These are phyloP conservation scores for Calonectria pseudoreteaudii DNA, from an alignment of 2,329 filamentous ascomycete genomes.

Conservation along the genomic window DNA sequence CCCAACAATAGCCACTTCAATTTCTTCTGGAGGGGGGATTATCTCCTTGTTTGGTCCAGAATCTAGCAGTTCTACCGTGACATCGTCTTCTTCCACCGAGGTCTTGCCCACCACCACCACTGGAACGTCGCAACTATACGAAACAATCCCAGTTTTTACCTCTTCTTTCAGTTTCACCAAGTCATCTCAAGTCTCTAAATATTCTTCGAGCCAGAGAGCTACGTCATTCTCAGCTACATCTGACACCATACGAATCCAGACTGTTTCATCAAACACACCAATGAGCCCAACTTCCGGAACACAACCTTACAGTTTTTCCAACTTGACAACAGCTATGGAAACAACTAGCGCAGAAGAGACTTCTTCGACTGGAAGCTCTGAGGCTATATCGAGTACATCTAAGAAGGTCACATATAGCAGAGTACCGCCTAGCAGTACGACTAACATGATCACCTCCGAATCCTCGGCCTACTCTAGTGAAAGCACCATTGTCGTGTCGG, in stretches of 20 bases:
- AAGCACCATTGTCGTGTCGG: not conserved
- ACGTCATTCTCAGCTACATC: not conserved
- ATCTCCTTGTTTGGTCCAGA: not conserved
- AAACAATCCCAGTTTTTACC: not conserved
- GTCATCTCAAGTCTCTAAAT: not conserved
- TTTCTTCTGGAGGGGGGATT: not conserved
- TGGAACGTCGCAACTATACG: not conserved
- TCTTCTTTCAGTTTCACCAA: not conserved
- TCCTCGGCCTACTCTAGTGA: not conserved
- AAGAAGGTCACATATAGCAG: conserved; percentile 6
- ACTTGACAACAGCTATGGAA: conserved; percentile 29
- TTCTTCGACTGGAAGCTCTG: conserved; percentile 26
- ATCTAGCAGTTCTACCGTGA: not conserved
- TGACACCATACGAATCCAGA: not conserved
- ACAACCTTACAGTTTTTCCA: conserved; percentile 25
- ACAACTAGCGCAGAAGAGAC: conserved; percentile 11
- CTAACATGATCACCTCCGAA: not conserved
- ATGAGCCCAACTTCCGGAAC: conserved; percentile 28
- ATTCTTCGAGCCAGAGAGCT: not conserved
- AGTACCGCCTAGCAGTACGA: not conserved
- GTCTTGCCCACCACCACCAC: not conserved
- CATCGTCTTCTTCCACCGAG: not conserved
- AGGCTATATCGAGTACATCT: conserved; percentile 8
- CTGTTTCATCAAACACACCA: conserved; percentile 19
- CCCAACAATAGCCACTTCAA: conserved; percentile 2